Base-by-base conservation (phyloP, 1,284 basidiomycete species). In the Malassezia sp. region DNA sequence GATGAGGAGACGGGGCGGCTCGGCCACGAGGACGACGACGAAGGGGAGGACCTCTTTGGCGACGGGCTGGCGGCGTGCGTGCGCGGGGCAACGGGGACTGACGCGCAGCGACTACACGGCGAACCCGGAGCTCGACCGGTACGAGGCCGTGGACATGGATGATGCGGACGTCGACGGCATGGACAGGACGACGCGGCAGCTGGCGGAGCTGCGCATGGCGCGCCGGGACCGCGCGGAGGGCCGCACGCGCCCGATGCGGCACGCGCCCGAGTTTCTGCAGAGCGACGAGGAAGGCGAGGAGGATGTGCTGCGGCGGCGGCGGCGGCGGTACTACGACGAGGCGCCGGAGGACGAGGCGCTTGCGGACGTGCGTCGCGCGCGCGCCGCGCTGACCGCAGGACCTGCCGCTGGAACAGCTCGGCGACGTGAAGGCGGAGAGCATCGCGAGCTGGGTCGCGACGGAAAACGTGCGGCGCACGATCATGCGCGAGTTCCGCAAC, bases 371-470 rank as follows among this genome's bases (percentile, higher is more conserved):
- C n/a, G n/a, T n/a, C n/a, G n/a, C n/a, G n/a, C n/a, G n/a, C n/a
- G n/a, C n/a, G n/a, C n/a, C n/a, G n/a, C n/a, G n/a, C n/a, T n/a
- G n/a, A n/a, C n/a, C n/a, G n/a, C n/a, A n/a, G n/a, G 90, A 95
- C 71, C 76, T 99, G 47, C 88, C 90, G 0, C 73, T 95, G 36
- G 91, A 97, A 69, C 89, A 99, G 74, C 75, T 99, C 11, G 86
- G 85, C 55, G 91, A 99, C 65, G 86, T 97, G 76, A 96, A 96
- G 71, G 86, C 90, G 24, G 86, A 90, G 63, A 89, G 87, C 15
- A 88, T 97, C 44, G 84, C 85, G 7, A 89, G 93, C 71, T 99
- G 93, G 93, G 87, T 97, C 57, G 82, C 87, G 12, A 83, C 84
- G 44, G 87, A 90, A 49, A 81, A 83, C 36, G 91, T 97, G 50